phyloP scores from a whole-genome alignment of 1,284 basidiomycete genomes.

The Paramarasmius palmivorus region DNA sequence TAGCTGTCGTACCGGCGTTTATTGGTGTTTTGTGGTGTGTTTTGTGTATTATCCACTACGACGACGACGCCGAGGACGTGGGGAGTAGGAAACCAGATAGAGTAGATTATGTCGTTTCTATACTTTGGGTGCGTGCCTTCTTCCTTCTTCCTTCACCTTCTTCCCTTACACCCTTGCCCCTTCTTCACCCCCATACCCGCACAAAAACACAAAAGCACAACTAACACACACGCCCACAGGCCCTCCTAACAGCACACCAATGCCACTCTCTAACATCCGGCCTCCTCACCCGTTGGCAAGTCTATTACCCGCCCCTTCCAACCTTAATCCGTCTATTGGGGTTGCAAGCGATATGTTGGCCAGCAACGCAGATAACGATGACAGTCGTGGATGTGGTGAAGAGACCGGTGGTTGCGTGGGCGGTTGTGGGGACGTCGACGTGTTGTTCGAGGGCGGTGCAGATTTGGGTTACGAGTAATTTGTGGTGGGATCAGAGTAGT shows the following conservation, averaged over 20 bases:
- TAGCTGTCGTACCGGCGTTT: conserved; percentile 72
- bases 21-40: conserved; percentile 65
- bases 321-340: conserved; percentile 83
- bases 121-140: conserved; percentile 59
- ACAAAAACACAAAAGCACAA: no score
- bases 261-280: conserved; percentile 80
- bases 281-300: conserved; percentile 76
- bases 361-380: conserved; percentile 79
- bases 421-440: conserved; percentile 80
- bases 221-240: conserved; percentile 36
- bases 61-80: conserved; percentile 1
- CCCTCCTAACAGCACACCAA: conserved; percentile 79
- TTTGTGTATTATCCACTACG: conserved; percentile 36
- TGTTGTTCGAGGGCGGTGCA: conserved; percentile 72
- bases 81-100: conserved; percentile 40
- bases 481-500: conserved; percentile 42
- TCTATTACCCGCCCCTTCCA: conserved; percentile 79
- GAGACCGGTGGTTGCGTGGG: conserved; percentile 78
- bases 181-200: no score
- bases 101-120: conserved; percentile 62
- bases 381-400: conserved; percentile 58
- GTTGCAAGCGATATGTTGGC: conserved; percentile 87
- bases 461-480: conserved; percentile 85
- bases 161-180: no score
- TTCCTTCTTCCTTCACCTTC: conserved; percentile 3